Conservation (phyloP, 495 filamentous ascomycete species). For the Venustampulla echinocandica region DNA sequence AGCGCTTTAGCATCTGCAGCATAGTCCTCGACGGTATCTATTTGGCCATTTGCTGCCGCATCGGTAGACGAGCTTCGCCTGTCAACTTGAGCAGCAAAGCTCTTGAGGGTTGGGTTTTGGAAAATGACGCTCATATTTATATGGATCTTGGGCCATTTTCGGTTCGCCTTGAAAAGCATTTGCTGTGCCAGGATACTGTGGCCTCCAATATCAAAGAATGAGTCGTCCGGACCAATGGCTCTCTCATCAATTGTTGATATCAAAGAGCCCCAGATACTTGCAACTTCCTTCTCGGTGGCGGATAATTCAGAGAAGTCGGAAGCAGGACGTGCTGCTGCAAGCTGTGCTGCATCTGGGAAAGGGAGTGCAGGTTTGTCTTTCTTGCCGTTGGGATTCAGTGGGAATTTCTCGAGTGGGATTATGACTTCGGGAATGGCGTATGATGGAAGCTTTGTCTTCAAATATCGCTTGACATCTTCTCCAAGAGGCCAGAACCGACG, state of each 20-base stretch:
- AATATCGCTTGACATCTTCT: conserved; percentile 62
- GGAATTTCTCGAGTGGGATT: conserved; percentile 71
- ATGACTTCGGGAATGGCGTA: conserved; percentile 77
- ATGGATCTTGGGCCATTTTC: conserved; percentile 42
- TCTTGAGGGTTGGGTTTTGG: conserved; percentile 61
- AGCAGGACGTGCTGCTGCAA: conserved; percentile 34
- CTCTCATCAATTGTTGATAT: conserved; percentile 32
- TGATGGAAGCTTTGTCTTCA: conserved; percentile 65
- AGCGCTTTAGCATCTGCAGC: conserved; percentile 58
- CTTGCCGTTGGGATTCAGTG: conserved; percentile 92
- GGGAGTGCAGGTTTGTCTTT: conserved; percentile 85
- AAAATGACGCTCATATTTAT: conserved; percentile 73
- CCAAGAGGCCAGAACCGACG: conserved; percentile 58
- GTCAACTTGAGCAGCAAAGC: conserved; percentile 70
- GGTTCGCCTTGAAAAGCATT: conserved; percentile 52
- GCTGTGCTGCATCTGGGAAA: conserved; percentile 72
- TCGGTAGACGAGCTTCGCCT: conserved; percentile 29
- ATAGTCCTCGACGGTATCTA: conserved; percentile 48
- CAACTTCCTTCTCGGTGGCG: conserved; percentile 58
- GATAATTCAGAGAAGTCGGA: conserved; percentile 19
- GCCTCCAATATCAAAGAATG: conserved; percentile 84
- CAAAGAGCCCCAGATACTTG: conserved; percentile 57
- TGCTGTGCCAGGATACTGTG: conserved; percentile 83
- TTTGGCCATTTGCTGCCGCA: conserved; percentile 25
- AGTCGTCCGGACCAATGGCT: conserved; percentile 54